Conservation (phyloP, 805 yeast species). For the Saturnispora kantuleensis region DNA sequence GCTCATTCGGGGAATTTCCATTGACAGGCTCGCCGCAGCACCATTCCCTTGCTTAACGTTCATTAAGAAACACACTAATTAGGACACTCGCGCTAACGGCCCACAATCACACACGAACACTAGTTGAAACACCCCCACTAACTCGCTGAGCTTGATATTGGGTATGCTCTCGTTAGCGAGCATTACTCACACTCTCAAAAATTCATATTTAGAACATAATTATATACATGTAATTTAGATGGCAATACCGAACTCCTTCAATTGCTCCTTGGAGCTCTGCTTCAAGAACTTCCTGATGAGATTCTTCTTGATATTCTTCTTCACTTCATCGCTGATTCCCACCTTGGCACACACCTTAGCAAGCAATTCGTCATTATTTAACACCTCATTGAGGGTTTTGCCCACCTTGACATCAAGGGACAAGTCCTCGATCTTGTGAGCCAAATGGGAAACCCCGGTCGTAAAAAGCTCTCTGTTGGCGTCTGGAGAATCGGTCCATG, state of each 20-base stretch:
- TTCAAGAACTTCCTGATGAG: slow-evolving; percentile 50
- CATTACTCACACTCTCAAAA: too few species aligned
- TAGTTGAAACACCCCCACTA: too few species aligned
- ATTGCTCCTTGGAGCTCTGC: slow-evolving; percentile 20
- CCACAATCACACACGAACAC: too few species aligned
- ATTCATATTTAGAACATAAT: not conserved
- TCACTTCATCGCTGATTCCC: slow-evolving; percentile 32
- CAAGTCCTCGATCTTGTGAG: slow-evolving; percentile 16
- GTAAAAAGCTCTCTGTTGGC: slow-evolving; percentile 21
- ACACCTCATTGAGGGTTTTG: slow-evolving; percentile 12
- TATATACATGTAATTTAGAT: slow-evolving; percentile 10
- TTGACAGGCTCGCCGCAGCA: too few species aligned
- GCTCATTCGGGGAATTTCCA: too few species aligned
- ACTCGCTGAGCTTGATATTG: too few species aligned
- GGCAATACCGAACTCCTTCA: slow-evolving; percentile 19
- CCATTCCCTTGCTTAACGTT: too few species aligned
- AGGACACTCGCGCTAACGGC: too few species aligned
- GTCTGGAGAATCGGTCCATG: slow-evolving; percentile 19
- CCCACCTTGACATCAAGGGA: slow-evolving; percentile 16
- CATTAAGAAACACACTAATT: too few species aligned
- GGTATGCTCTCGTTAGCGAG: too few species aligned
- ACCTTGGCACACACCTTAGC: slow-evolving; percentile 30
- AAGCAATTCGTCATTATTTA: slow-evolving; percentile 25
- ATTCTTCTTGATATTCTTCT: slow-evolving; percentile 56
- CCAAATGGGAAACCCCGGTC: slow-evolving; percentile 19